These are phyloP conservation scores for Metarhizium brunneum DNA, from an alignment of 2,329 filamentous ascomycete species.

Conservation along the genomic window DNA sequence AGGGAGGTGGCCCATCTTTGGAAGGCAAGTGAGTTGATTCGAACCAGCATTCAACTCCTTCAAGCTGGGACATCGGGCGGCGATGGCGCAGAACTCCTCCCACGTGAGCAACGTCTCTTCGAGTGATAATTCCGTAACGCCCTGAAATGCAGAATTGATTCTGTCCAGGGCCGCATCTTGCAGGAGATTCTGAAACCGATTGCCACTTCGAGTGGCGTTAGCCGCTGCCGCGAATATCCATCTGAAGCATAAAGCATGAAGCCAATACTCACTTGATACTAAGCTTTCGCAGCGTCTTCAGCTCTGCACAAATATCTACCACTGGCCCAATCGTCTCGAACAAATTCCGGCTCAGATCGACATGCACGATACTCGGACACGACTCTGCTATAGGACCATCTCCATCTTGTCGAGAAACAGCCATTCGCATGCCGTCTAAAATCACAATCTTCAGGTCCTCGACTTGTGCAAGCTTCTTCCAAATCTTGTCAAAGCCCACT, in stretches of 20 bases:
- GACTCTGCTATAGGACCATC: constrained; percentile 34
- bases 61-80: constrained; percentile 43
- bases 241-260: not conserved
- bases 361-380: constrained; percentile 62
- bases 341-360: constrained; percentile 80
- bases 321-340: constrained; percentile 61
- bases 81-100: constrained; percentile 50
- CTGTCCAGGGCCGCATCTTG: constrained; percentile 18
- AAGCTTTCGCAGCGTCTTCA: constrained; percentile 57
- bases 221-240: not conserved
- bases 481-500: constrained; percentile 90
- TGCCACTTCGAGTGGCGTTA: constrained; percentile 46
- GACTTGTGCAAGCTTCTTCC: constrained; percentile 66
- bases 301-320: constrained; percentile 58
- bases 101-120: constrained; percentile 60
- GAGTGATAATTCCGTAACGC: constrained; percentile 52
- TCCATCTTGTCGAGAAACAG: constrained; percentile 20
- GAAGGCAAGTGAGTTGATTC: constrained; percentile 48
- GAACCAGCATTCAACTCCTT: constrained; percentile 41
- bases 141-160: constrained; percentile 32
- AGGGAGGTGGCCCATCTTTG: constrained; percentile 24
- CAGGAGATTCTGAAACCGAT: constrained; percentile 51
- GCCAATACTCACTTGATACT: constrained; percentile 55
- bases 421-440: constrained; percentile 66
- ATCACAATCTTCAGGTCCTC: constrained; percentile 72